Percentiles rank a stretch among this genome's conserved stretches.
Evolutionary conservation across 164 flowering plant genomes (phyloP).

Genomic region (Brasenia schreberi): DNA sequence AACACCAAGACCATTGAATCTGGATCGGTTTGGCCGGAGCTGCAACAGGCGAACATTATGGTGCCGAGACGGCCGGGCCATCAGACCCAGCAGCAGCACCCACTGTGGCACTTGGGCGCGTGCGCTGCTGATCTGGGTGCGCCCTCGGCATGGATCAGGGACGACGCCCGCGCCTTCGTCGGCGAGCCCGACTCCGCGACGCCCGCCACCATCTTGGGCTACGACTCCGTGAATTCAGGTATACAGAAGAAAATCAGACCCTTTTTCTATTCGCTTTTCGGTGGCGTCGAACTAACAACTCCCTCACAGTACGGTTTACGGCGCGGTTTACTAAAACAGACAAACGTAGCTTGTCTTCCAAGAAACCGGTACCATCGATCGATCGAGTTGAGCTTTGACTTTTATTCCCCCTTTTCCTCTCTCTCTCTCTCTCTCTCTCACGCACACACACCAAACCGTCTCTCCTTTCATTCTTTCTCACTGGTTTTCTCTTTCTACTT

Average conservation of each 20-base stretch:
- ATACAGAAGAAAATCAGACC: background rate
- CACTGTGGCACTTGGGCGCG: slow-evolving; percentile 31
- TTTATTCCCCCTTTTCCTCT: background rate
- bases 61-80: slow-evolving; percentile 2
- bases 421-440: background rate
- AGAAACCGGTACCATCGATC: background rate
- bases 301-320: background rate
- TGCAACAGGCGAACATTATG: slow-evolving; percentile 12
- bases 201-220: slow-evolving; percentile 42
- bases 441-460: background rate
- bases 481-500: background rate
- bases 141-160: slow-evolving; percentile 38
- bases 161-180: slow-evolving; percentile 24
- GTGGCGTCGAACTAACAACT: too few relatives aligned
- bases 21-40: slow-evolving; percentile 33
- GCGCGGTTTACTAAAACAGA: background rate
- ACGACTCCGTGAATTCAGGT: slow-evolving; percentile 58
- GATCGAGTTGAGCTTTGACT: background rate
- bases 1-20: background rate
- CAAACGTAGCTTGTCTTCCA: background rate
- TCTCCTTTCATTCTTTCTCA: background rate
- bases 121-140: background rate
- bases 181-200: slow-evolving; percentile 12
- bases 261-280: background rate
- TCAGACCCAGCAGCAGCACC: slow-evolving; percentile 18